Percentiles rank a stretch among this genome's conserved stretches.
Evolutionary conservation across 306 rosid genomes (phyloP).

Genomic region (Ormosia emarginata): DNA sequence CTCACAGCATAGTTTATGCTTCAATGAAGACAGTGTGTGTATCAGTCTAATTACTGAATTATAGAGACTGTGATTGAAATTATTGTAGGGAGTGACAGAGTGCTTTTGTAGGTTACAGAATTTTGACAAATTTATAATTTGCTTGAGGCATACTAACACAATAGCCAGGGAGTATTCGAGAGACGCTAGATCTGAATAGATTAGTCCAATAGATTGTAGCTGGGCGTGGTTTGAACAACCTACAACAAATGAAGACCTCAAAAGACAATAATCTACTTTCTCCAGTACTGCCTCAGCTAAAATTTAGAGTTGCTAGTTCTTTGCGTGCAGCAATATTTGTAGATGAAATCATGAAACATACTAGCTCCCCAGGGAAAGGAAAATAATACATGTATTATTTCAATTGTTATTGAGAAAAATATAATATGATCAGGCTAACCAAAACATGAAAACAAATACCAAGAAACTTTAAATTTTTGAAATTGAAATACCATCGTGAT

Average conservation of each 20-base stretch:
- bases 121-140: background rate
- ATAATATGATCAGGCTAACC: constrained; percentile 11
- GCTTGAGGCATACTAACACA: background rate
- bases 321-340: background rate
- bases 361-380: background rate
- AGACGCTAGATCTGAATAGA: background rate
- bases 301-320: background rate
- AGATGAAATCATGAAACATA: background rate
- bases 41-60: background rate
- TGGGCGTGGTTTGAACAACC: background rate
- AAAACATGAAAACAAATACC: constrained; percentile 10
- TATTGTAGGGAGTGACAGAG: background rate
- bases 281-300: background rate
- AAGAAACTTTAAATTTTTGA: background rate
- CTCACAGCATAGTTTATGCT: no score
- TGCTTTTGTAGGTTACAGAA: background rate
- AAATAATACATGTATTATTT: constrained; percentile 9
- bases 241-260: no score
- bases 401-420: background rate
- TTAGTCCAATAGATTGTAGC: background rate
- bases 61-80: background rate
- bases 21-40: no score
- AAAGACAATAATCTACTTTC: background rate
- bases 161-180: background rate
- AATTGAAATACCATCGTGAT: background rate